Evolutionary conservation across 202 grass and related monocot genomes (phyloP).

Genomic region (Brachypodium distachyon): DNA sequence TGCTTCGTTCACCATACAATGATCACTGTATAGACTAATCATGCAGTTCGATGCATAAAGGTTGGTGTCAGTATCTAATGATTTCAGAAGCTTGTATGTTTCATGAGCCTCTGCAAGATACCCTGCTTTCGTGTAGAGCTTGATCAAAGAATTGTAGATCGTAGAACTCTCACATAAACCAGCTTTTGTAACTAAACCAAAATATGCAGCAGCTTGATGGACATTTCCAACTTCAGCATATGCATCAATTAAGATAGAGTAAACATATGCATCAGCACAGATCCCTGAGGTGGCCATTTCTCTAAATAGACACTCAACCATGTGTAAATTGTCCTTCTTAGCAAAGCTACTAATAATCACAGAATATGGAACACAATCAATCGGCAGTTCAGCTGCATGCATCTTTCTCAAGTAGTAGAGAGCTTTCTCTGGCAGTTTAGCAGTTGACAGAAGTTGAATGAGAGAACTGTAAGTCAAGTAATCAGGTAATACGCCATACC

Average conservation of each 20-base stretch:
- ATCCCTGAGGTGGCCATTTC: constrained; percentile 66
- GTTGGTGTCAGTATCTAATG: constrained; percentile 39
- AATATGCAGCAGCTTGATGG: constrained; percentile 57
- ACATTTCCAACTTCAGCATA: constrained; percentile 69
- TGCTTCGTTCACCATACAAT: constrained; percentile 82
- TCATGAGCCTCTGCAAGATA: constrained; percentile 65
- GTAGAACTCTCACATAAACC: constrained; percentile 47
- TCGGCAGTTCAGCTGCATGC: constrained; percentile 39
- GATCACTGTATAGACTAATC: constrained; percentile 75
- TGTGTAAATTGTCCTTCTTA: constrained; percentile 44
- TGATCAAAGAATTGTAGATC: constrained; percentile 77
- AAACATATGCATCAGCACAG: constrained; percentile 54
- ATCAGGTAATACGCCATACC: constrained; percentile 66
- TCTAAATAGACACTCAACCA: constrained; percentile 59
- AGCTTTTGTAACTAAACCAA: constrained; percentile 67
- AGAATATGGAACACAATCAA: constrained; percentile 60
- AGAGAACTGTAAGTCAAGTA: constrained; percentile 73
- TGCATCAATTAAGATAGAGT: constrained; percentile 80
- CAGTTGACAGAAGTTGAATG: constrained; percentile 53
- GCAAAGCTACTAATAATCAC: constrained; percentile 57
- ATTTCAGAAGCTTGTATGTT: constrained; percentile 57
- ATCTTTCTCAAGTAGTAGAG: constrained; percentile 76
- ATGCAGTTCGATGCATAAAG: constrained; percentile 90
- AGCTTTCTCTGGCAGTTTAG: constrained; percentile 53
- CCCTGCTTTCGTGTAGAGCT: constrained; percentile 72